phyloP scores from a whole-genome alignment of 176 grass and related monocot genomes.

The Hsuehochloa calcarea region DNA sequence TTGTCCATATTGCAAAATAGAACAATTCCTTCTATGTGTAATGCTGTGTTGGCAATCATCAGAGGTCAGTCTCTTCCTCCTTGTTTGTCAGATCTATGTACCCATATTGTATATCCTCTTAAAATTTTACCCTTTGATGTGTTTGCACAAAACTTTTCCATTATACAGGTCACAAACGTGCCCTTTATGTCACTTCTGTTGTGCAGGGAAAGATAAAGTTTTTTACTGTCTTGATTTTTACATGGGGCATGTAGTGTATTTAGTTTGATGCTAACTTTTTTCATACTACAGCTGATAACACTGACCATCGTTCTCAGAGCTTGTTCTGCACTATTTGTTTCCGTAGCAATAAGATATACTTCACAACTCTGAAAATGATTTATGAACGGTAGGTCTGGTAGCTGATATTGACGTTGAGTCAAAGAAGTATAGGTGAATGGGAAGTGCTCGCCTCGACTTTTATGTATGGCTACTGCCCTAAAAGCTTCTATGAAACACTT shows the following conservation, averaged over 20 bases:
- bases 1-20: too few relatives aligned
- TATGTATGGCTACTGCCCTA: conserved; percentile 57
- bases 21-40: conserved; percentile 52
- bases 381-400: conserved; percentile 69
- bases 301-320: background rate
- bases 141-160: conserved; percentile 12
- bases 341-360: conserved; percentile 11
- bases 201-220: conserved; percentile 83
- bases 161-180: conserved; percentile 66
- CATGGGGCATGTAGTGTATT: conserved; percentile 71
- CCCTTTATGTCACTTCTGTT: conserved; percentile 84
- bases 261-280: background rate
- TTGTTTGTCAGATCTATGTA: conserved; percentile 10
- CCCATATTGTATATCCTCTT: background rate
- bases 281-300: background rate
- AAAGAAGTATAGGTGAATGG: conserved; percentile 98
- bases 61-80: conserved; percentile 48
- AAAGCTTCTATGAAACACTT: background rate
- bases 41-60: conserved; percentile 79
- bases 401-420: conserved; percentile 97
- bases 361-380: conserved; percentile 33
- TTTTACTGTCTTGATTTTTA: conserved; percentile 92
- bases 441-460: conserved; percentile 84
- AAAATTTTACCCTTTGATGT: background rate
- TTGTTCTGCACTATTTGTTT: conserved; percentile 2